Evolutionary conservation across 2,329 filamentous ascomycete species (phyloP), one percentile per base, ranked within the genome.

Genomic region (Phaeophleospora eucalypticola): DNA sequence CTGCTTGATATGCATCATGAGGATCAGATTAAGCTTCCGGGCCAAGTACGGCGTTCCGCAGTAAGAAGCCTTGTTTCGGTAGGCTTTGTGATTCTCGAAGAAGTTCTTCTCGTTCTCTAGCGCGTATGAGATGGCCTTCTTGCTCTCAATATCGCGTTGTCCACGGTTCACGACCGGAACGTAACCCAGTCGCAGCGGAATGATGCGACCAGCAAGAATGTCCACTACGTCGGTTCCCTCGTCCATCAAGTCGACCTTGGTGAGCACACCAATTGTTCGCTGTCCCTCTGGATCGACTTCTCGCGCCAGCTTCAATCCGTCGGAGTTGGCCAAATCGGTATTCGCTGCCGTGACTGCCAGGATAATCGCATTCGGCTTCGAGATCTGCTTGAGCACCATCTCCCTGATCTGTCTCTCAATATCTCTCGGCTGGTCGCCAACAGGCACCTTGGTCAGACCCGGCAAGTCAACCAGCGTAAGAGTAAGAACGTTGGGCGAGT

Each of bases 1-100:
- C 75, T 98, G 91, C 74, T 98, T 98, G 77, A 98, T 98, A 76
- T 98, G 93, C 93, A 98, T 98, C 91, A 98, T 97, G 59, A 98
- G 80, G 65, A 98, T 97, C 63, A 98, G 78, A 72, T 98, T 98
- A 51, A 98, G 81, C 73, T 98, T 98, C 59, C 91, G 84, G 3
- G 93, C 93, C 50, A 98, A 77, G 66, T 98, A 98, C 3, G 93
- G 93, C 2, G 93, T 98, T 68, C 93, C 93, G 70, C 93, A 98
- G 78, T 98, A 98, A 4, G 90, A 87, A 66, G 89, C 90, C 82
- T 98, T 98, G 74, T 97, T 98, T 51, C 90, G 82, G 72, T 98
- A 98, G 27, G 93, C 91, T 74, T 94, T 95, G 80, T 98, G 93
- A 70, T 91, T 91, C 63, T 98, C 93, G 68, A 98, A 98, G 70